Evolutionary conservation across 371 early-diverging fungal genomes (phyloP), one percentile per base, ranked within the genome.

Genomic region (Conidiobolus incongruus): DNA sequence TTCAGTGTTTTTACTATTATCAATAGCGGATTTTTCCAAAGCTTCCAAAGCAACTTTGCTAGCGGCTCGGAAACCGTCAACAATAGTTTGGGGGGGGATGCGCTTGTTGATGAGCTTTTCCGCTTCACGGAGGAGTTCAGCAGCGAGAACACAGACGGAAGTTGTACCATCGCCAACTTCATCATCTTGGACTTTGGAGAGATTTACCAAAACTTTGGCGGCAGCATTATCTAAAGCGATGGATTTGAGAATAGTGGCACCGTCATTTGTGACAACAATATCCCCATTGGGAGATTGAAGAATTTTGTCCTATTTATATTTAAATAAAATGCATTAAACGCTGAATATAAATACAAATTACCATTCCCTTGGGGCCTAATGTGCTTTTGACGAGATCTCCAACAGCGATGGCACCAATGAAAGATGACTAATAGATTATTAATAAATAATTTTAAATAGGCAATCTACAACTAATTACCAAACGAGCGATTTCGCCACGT

Each of bases 141-240:
- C 81, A 11, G 98, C 95, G 43, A 99, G 70, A 28, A 99, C 93
- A 56, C 95, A 91, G 13, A 99, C 97, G 4, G 95, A 89, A 22
- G 99, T 99, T 12, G 99, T 99, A 38, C 99, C 99, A 63, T 99
- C 99, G 44, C 99, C 99, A 20, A 98, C 98, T 63, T 98, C 98
- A 61, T 91, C 94, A 63, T 98, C 99, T 68, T 99, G 99, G 11
- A 91, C 96, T 58, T 95, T 90, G 48, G 97, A 93, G 44, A 87
- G 77, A 66, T 89, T 53, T 63, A 98, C 95, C 37, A 99, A 67
- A 12, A 99, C 90, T 63, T 95, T 93, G 47, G 99, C 98, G 29
- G 96, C 92, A 4, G 99, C 87, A 58, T 94, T 93, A 62, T 98
- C 96, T 32, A 99, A 74, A 13, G 87, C 81, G 48, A 99, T 89